A percentile compares a stretch with the other conserved stretches of the same genome.
Conservation (phyloP, 176 grass and related monocot genomes). For the Musa itinerans region DNA sequence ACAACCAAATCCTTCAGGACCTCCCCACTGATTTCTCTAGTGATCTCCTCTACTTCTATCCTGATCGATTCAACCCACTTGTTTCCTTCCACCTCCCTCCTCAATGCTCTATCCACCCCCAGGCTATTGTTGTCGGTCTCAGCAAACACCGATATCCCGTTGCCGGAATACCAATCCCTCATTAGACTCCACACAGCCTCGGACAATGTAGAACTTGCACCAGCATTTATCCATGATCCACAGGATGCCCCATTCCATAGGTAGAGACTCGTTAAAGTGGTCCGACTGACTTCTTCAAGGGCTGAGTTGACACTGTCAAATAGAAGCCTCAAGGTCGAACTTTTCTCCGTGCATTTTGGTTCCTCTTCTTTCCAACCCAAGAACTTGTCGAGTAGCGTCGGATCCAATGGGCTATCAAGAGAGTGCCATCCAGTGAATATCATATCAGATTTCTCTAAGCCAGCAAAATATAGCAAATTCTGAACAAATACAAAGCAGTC, state of each 20-base stretch:
- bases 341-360: constrained; percentile 58
- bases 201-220: constrained; percentile 6
- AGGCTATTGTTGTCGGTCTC: constrained; percentile 24
- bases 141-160: constrained; percentile 14
- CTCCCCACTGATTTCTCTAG: constrained; percentile 33
- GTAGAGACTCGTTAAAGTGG: constrained; percentile 24
- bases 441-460: constrained; percentile 37
- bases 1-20: constrained; percentile 54
- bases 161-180: constrained; percentile 44
- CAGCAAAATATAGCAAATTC: constrained; percentile 60
- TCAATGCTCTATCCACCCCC: constrained; percentile 46
- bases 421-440: constrained; percentile 58
- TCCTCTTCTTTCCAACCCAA: constrained; percentile 64
- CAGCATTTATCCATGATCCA: constrained; percentile 13
- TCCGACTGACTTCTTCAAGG: constrained; percentile 52
- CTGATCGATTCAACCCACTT: constrained; percentile 42
- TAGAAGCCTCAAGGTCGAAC: constrained; percentile 69
- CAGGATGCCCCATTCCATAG: constrained; percentile 30
- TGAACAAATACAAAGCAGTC: constrained; percentile 45
- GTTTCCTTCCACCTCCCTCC: constrained; percentile 45
- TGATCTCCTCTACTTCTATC: constrained; percentile 41
- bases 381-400: constrained; percentile 50
- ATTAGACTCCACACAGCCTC: constrained; percentile 42
- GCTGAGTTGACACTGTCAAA: constrained; percentile 69
- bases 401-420: constrained; percentile 54